These are phyloP conservation scores for Eucalyptus globulus DNA, from an alignment of 345 rosid species.

Conservation along the genomic window DNA sequence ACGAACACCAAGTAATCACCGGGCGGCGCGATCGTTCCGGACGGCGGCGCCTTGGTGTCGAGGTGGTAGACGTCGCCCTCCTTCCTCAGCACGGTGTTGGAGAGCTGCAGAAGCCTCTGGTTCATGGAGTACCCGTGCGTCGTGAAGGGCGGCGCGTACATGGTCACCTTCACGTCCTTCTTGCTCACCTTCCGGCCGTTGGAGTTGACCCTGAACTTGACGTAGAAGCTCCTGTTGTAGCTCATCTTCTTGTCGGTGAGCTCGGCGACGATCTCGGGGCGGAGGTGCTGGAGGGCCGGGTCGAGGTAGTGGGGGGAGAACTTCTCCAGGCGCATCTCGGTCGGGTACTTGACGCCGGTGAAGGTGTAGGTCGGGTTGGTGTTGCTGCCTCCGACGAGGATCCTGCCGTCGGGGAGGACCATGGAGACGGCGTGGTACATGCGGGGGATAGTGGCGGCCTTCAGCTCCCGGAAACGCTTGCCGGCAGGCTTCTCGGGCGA, in stretches of 20 bases:
- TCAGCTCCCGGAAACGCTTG: constrained; percentile 3
- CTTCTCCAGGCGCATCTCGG: constrained; percentile 26
- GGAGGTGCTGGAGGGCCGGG: neutral
- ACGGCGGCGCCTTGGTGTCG: constrained; percentile 4
- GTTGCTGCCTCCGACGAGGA: constrained; percentile 37
- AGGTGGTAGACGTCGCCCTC: neutral
- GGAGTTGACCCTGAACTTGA: neutral
- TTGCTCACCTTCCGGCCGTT: neutral
- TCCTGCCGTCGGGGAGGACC: constrained; percentile 21
- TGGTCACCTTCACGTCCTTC: constrained; percentile 10
- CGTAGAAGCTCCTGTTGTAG: neutral
- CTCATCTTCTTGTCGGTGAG: neutral
- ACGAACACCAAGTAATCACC: constrained; percentile 23
- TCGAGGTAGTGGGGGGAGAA: constrained; percentile 36
- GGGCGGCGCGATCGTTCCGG: constrained; percentile 19
- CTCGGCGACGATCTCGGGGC: neutral
- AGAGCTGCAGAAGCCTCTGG: constrained; percentile 21
- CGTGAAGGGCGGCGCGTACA: constrained; percentile 33
- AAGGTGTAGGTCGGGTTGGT: constrained; percentile 18
- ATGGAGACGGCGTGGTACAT: constrained; percentile 27
- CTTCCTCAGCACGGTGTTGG: neutral
- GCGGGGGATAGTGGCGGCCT: constrained; percentile 11
- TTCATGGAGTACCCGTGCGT: constrained; percentile 39
- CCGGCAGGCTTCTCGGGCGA: neutral
- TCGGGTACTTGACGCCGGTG: constrained; percentile 6